These are phyloP conservation scores for Lactifluus volemus DNA, from an alignment of 768 basidiomycete species.

Conservation along the genomic window DNA sequence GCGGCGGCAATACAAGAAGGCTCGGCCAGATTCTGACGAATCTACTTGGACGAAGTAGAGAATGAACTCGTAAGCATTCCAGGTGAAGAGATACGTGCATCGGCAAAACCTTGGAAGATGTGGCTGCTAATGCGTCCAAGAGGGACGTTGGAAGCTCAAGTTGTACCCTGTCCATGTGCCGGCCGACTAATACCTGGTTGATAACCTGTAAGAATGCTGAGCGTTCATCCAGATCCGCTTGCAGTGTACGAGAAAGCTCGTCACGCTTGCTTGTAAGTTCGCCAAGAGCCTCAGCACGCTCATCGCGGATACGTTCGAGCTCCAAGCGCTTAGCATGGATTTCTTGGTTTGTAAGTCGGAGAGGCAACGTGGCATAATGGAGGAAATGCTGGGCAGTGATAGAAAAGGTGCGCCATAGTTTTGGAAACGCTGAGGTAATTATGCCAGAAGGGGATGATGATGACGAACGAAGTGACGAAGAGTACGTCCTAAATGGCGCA, in stretches of 20 bases:
- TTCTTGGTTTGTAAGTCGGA: constrained; percentile 59
- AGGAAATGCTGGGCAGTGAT: constrained; percentile 18
- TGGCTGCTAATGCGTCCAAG: not conserved
- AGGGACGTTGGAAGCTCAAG: not conserved
- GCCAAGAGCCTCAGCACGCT: constrained; percentile 61
- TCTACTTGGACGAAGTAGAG: constrained; percentile 57
- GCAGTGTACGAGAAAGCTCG: constrained; percentile 30
- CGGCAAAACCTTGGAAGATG: constrained; percentile 15
- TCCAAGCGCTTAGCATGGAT: constrained; percentile 49
- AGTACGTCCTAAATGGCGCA: constrained; percentile 6
- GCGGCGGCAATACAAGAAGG: constrained; percentile 66
- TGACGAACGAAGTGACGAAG: constrained; percentile 16
- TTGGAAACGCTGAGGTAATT: constrained; percentile 14
- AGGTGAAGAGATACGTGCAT: constrained; percentile 15
- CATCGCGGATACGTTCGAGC: constrained; percentile 57
- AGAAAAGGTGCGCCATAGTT: constrained; percentile 8
- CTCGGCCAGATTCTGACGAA: constrained; percentile 75
- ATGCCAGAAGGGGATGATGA: constrained; percentile 8
- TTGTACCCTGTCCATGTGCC: constrained; percentile 6
- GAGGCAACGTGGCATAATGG: constrained; percentile 39
- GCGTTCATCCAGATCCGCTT: constrained; percentile 14
- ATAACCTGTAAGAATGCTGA: constrained; percentile 6
- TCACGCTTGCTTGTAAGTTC: constrained; percentile 47
- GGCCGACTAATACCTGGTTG: constrained; percentile 6
- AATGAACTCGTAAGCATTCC: constrained; percentile 23